phyloP scores from a whole-genome alignment of 176 grass and related monocot species.

The Sorghum bicolor region DNA sequence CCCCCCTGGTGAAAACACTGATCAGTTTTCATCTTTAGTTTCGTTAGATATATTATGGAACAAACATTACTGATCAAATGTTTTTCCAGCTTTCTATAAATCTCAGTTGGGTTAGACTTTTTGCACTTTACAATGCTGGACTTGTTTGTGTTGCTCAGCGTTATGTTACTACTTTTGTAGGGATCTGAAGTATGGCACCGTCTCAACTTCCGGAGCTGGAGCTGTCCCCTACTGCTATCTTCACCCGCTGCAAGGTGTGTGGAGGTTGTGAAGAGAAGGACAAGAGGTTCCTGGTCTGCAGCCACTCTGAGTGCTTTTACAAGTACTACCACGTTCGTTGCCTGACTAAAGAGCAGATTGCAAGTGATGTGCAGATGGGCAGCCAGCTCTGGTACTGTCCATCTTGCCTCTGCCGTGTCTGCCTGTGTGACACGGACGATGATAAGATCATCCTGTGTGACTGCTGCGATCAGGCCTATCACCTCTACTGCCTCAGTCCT shows the following conservation, averaged over 20 bases:
- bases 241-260: slow-evolving; percentile 59
- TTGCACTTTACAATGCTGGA: neutral
- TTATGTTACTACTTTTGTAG: slow-evolving; percentile 30
- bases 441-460: slow-evolving; percentile 54
- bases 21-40: neutral
- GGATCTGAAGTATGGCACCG: slow-evolving; percentile 27
- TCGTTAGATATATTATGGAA: neutral
- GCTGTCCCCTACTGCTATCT: slow-evolving; percentile 25
- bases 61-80: neutral
- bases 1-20: neutral
- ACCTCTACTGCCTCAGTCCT: slow-evolving; percentile 52
- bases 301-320: slow-evolving; percentile 57
- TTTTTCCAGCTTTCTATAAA: neutral
- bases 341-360: slow-evolving; percentile 52
- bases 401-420: slow-evolving; percentile 69
- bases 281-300: slow-evolving; percentile 70
- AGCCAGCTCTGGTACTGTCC: slow-evolving; percentile 72
- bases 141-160: neutral
- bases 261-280: slow-evolving; percentile 43
- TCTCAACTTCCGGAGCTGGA: slow-evolving; percentile 17
- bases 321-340: slow-evolving; percentile 85
- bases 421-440: slow-evolving; percentile 25
- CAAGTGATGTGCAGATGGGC: slow-evolving; percentile 34
- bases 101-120: neutral
- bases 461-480: slow-evolving; percentile 55